These are phyloP conservation scores for Starmerella apis DNA, from an alignment of 805 yeast species.

Conservation along the genomic window DNA sequence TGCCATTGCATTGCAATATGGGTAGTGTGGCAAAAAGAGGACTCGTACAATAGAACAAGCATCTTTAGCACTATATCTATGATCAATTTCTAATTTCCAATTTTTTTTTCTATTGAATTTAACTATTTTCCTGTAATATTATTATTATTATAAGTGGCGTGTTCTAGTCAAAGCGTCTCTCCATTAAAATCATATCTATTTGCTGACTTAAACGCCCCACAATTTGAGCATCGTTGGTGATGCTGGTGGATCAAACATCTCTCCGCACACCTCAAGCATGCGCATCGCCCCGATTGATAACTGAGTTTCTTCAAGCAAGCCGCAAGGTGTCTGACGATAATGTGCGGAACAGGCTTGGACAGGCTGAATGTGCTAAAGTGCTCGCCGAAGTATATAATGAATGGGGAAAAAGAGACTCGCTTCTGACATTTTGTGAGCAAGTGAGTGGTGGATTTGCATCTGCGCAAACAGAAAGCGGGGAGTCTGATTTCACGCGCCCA, in stretches of 20 bases:
- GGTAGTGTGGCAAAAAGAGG: too few species aligned
- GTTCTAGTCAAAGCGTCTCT: too few species aligned
- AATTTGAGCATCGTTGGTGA: neutral
- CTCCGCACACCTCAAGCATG: conserved; percentile 21
- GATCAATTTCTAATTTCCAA: too few species aligned
- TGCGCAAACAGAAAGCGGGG: conserved; percentile 7
- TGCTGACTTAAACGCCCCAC: conserved; percentile 2
- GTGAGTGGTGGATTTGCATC: conserved; percentile 10
- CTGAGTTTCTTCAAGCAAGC: conserved; percentile 27
- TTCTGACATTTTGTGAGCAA: conserved; percentile 19
- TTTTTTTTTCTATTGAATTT: too few species aligned
- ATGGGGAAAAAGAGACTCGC: conserved; percentile 22
- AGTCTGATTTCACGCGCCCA: conserved; percentile 3
- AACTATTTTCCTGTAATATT: too few species aligned
- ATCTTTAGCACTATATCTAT: too few species aligned
- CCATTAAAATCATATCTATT: neutral
- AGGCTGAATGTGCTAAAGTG: conserved; percentile 22
- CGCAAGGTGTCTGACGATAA: conserved; percentile 29
- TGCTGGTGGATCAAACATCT: conserved; percentile 3
- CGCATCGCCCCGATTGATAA: conserved; percentile 24
- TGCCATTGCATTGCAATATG: too few species aligned
- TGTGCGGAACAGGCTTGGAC: conserved; percentile 26
- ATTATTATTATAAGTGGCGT: neutral
- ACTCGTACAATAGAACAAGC: too few species aligned
- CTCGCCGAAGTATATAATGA: conserved; percentile 18